Percentiles rank a stretch among this genome's conserved stretches.
Conservation (phyloP, 108 stramenopile genomes). For the Phaeodactylum tricornutum region DNA sequence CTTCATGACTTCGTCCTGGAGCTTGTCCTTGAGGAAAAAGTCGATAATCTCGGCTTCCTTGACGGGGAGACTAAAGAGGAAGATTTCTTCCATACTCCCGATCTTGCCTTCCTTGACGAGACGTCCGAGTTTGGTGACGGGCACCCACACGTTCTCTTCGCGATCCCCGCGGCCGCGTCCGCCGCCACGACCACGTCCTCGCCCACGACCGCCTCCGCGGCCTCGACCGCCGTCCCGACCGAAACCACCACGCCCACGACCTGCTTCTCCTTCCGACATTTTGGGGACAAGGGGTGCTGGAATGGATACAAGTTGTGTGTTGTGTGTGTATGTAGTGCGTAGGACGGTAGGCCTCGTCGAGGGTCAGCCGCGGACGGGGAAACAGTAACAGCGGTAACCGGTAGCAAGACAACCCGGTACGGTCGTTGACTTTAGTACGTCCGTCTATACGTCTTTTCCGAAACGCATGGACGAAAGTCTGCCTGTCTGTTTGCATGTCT, state of each 20-base stretch:
- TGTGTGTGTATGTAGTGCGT: background rate
- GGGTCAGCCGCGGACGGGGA: too few relatives aligned
- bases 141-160: conserved; percentile 93
- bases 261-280: conserved; percentile 18
- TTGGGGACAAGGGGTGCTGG: too few relatives aligned
- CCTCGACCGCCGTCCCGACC: conserved; percentile 59
- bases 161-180: conserved; percentile 83
- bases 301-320: background rate
- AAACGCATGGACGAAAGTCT: too few relatives aligned
- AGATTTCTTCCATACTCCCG: conserved; percentile 97
- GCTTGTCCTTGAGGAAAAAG: conserved; percentile 90
- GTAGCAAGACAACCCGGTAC: too few relatives aligned
- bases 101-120: conserved; percentile 99
- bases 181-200: conserved; percentile 87
- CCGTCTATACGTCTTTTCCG: too few relatives aligned
- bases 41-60: conserved; percentile 99
- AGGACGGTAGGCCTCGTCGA: too few relatives aligned
- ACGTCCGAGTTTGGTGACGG: conserved; percentile 99
- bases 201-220: conserved; percentile 51
- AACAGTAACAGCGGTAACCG: conserved; percentile 1
- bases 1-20: conserved; percentile 99
- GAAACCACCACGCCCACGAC: conserved; percentile 58
- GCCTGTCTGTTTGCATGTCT: too few relatives aligned
- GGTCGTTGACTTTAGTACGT: too few relatives aligned
- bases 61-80: conserved; percentile 98